Evolutionary conservation across 768 basidiomycete genomes (phyloP).

Genomic region (Cystobasidiopsis lactophilus): DNA sequence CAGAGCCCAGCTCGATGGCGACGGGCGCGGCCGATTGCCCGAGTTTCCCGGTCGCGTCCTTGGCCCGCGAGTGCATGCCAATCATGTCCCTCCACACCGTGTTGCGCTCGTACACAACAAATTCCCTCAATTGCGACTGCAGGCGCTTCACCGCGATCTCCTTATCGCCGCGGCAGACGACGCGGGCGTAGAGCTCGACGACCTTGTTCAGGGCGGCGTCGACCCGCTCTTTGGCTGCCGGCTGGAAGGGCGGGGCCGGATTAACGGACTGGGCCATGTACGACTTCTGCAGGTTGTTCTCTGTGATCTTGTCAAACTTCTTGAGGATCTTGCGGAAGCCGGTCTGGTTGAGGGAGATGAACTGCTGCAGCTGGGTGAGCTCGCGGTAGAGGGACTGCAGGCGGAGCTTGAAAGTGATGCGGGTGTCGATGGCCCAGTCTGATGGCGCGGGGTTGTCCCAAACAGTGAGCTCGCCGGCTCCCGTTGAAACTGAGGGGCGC

Average conservation of each 20-base stretch:
- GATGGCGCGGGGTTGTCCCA: slow-evolving; percentile 6
- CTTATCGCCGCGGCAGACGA: slow-evolving; percentile 53
- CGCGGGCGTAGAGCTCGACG: slow-evolving; percentile 55
- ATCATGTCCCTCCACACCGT: slow-evolving; percentile 97
- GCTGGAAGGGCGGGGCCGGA: slow-evolving; percentile 42
- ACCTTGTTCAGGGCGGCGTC: slow-evolving; percentile 38
- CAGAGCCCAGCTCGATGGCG: background rate
- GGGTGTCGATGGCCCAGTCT: slow-evolving; percentile 17
- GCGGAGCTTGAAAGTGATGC: slow-evolving; percentile 47
- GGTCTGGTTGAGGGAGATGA: slow-evolving; percentile 73
- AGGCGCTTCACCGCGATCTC: slow-evolving; percentile 55
- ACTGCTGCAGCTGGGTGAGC: slow-evolving; percentile 38
- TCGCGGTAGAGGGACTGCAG: slow-evolving; percentile 60
- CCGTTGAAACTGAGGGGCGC: background rate
- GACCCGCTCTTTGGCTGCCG: slow-evolving; percentile 39
- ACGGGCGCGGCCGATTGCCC: background rate
- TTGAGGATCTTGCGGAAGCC: slow-evolving; percentile 90
- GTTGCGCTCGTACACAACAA: slow-evolving; percentile 85
- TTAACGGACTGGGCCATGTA: slow-evolving; percentile 13
- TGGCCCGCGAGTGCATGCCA: slow-evolving; percentile 25
- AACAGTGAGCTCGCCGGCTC: slow-evolving; percentile 2
- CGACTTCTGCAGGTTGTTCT: slow-evolving; percentile 31
- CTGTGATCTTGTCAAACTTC: slow-evolving; percentile 92
- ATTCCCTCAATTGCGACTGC: slow-evolving; percentile 32
- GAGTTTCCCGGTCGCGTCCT: slow-evolving; percentile 19